Evolutionary conservation across 148 eudicot genomes (phyloP).

Genomic region (Rhododendron ferrugineum): DNA sequence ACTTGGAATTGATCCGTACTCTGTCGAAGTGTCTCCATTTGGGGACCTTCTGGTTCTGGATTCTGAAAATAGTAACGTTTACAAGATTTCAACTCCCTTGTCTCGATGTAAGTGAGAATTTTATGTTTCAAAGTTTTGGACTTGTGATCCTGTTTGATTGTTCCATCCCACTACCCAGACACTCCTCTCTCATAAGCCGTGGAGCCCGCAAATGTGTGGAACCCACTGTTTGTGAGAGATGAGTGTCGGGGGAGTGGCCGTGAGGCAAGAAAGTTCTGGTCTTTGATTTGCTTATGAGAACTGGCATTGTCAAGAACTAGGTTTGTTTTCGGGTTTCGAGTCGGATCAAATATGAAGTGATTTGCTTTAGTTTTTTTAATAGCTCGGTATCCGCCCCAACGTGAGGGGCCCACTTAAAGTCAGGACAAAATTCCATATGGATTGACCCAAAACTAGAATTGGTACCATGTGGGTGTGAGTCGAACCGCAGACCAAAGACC

Average conservation of each 20-base stretch:
- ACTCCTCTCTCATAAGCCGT: no score
- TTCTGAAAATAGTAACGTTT: slow-evolving; percentile 67
- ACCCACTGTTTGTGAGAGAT: no score
- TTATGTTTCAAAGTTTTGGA: not conserved
- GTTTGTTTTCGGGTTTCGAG: not conserved
- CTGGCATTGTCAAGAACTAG: not conserved
- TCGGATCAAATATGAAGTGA: not conserved
- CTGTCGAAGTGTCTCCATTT: slow-evolving; percentile 47
- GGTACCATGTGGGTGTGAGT: not conserved
- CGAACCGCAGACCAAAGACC: not conserved
- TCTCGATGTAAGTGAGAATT: slow-evolving; percentile 37
- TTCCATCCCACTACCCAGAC: not conserved
- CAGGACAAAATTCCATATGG: not conserved
- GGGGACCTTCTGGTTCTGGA: slow-evolving; percentile 74
- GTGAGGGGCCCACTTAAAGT: not conserved
- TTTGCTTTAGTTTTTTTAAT: not conserved
- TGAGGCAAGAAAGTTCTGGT: not conserved
- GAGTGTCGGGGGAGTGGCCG: no score
- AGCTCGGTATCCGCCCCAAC: not conserved
- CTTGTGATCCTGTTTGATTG: not conserved
- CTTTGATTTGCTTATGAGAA: not conserved
- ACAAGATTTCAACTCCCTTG: slow-evolving; percentile 65
- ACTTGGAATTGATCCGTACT: slow-evolving; percentile 78
- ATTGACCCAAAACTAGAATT: not conserved
- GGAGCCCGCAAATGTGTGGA: no score